Evolutionary conservation across 352 stramenopile genomes (phyloP).

Genomic region (Globisporangium nodosum): DNA sequence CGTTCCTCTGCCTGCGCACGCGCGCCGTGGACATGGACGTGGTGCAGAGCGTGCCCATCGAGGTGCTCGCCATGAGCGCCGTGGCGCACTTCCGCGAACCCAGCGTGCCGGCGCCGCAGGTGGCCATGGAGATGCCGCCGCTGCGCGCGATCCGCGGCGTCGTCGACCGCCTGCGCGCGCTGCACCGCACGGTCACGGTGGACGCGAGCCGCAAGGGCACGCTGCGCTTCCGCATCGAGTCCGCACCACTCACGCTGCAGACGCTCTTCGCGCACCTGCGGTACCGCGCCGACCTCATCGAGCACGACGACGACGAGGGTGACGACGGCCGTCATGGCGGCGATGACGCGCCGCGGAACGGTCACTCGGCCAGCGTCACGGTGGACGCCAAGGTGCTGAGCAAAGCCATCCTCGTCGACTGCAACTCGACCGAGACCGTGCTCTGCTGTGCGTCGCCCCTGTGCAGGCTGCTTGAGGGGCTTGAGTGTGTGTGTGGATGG

Average conservation of each 20-base stretch:
- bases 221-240: slow-evolving; percentile 68
- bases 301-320: slow-evolving; percentile 33
- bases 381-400: slow-evolving; percentile 75
- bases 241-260: slow-evolving; percentile 60
- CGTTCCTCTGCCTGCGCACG: slow-evolving; percentile 69
- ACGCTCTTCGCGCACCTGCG: slow-evolving; percentile 72
- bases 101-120: slow-evolving; percentile 67
- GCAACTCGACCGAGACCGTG: slow-evolving; percentile 60
- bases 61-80: slow-evolving; percentile 68
- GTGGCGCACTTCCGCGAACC: slow-evolving; percentile 72
- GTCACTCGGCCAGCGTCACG: slow-evolving; percentile 47
- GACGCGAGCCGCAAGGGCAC: slow-evolving; percentile 68
- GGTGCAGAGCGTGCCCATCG: slow-evolving; percentile 79
- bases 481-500: background rate
- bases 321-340: slow-evolving; percentile 10
- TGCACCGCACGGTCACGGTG: slow-evolving; percentile 74
- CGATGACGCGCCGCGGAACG: slow-evolving; percentile 6
- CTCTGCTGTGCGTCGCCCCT: slow-evolving; percentile 49
- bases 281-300: slow-evolving; percentile 69
- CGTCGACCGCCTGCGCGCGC: slow-evolving; percentile 63
- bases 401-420: slow-evolving; percentile 71
- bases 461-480: background rate
- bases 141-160: slow-evolving; percentile 57
- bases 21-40: slow-evolving; percentile 81
- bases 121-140: slow-evolving; percentile 79